Evolutionary conservation across 805 yeast genomes (phyloP).

Genomic region (Ogataea henricii): DNA sequence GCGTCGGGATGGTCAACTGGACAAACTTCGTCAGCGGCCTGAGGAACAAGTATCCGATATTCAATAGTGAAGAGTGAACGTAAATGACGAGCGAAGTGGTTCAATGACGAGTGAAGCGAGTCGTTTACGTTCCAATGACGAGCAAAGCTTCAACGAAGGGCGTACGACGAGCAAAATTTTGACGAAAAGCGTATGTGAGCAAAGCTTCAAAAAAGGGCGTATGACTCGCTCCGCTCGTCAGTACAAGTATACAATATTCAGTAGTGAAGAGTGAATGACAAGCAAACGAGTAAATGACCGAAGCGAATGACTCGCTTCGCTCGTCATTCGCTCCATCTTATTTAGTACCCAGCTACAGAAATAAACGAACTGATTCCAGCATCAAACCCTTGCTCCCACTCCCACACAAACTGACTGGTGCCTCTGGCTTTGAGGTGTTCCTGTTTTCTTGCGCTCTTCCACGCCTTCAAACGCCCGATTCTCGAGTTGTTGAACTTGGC

Average conservation of each 20-base stretch:
- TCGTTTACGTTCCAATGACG: no score
- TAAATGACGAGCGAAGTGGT: background rate
- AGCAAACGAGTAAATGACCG: background rate
- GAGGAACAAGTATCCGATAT: conserved; percentile 24
- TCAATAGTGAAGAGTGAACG: conserved; percentile 25
- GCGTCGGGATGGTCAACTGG: conserved; percentile 28
- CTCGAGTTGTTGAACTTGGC: conserved; percentile 66
- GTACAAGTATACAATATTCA: conserved; percentile 27
- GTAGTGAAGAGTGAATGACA: conserved; percentile 18
- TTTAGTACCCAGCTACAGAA: background rate
- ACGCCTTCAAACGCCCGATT: conserved; percentile 72
- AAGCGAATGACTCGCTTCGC: no score
- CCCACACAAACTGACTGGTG: conserved; percentile 66
- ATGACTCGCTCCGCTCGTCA: no score
- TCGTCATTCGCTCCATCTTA: background rate
- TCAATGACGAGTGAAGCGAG: no score
- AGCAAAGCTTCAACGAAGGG: no score
- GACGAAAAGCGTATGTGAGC: no score
- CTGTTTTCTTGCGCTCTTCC: conserved; percentile 60
- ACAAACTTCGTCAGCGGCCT: conserved; percentile 18
- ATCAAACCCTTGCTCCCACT: conserved; percentile 84
- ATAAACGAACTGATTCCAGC: conserved; percentile 55
- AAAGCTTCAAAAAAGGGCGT: no score
- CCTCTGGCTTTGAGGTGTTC: conserved; percentile 67
- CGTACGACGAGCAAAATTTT: no score